Evolutionary conservation across 2,329 filamentous ascomycete genomes (phyloP), one percentile per base, ranked within the genome.

Genomic region (Magnaporthiopsis rhizophila): DNA sequence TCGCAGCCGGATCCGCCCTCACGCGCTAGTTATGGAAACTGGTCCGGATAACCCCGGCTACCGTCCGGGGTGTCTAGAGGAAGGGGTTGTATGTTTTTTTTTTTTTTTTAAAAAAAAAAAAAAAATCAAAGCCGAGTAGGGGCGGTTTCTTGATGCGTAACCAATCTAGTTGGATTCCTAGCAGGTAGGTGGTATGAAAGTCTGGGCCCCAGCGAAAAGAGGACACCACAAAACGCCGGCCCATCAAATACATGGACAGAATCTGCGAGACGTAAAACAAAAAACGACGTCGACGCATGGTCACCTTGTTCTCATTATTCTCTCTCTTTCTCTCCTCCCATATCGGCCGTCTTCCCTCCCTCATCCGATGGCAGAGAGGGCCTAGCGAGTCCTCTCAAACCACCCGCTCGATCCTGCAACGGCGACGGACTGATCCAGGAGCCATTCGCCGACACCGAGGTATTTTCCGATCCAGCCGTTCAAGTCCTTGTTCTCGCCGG

Each of bases 351-450:
- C 45, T 50, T 50, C 45, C 45, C 26, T 32, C 24, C 58, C 28
- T 45, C 53, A 4, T 4, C 9, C 45, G 45, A 9, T 53, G 7
- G 18, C 3, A n/a, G 45, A 53, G 45, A 53, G 21, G 45, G 32
- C 24, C 81, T 81, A 96, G 80, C 93, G 86, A 76, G 86, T 93
- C 73, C 95, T 86, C 80, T 97, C 93, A 75, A 99, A 99, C 79
- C 88, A 99, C 66, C 89, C 85, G 74, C 91, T 96, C 61, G 90
- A 89, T 58, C 92, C 90, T 74, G 97, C 91, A 65, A 98, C 86
- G 57, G 93, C 93, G 38, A 98, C 92, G 36, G 92, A 96, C 80
- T 96, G 90, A 77, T 99, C 95, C 92, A 99, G 96, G 68, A 97
- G 90, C 86, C 92, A 97, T 81, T 99, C 95, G 71, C 95, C 95